phyloP scores from a whole-genome alignment of 2,329 filamentous ascomycete species.

The Microsporum ferrugineum region DNA sequence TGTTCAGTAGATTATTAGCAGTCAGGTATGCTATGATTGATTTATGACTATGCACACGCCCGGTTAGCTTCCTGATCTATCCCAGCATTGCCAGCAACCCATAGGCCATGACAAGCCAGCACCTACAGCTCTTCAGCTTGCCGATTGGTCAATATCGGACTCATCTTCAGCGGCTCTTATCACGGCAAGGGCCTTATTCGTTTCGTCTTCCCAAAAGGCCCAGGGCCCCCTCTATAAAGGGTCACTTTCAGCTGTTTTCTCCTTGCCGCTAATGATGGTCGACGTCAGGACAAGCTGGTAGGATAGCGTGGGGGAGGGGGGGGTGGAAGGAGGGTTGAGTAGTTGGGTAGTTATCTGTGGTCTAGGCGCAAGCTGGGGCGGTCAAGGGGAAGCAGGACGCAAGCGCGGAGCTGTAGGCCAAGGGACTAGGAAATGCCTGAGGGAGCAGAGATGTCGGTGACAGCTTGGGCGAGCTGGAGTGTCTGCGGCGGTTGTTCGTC shows the following conservation, averaged over 20 bases:
- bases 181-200: background rate
- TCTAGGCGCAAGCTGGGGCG: background rate
- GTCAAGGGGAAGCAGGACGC: background rate
- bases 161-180: constrained; percentile 41
- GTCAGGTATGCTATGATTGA: constrained; percentile 82
- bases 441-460: background rate
- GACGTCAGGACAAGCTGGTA: background rate
- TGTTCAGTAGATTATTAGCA: constrained; percentile 58
- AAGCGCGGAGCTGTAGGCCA: background rate
- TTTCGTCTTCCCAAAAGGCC: background rate
- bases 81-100: background rate
- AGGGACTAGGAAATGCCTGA: background rate
- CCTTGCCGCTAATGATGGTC: background rate
- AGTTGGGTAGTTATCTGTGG: background rate
- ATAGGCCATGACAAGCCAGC: background rate
- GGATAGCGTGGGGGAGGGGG: background rate
- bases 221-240: background rate
- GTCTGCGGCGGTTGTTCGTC: background rate
- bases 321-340: too few relatives aligned
- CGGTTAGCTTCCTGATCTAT: constrained; percentile 11
- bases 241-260: background rate
- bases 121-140: constrained; percentile 52
- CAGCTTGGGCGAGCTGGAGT: background rate
- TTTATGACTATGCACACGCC: constrained; percentile 58
- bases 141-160: constrained; percentile 60